Conservation (phyloP, 176 grass and related monocot species). For the Dendrocalamus sinicus region DNA sequence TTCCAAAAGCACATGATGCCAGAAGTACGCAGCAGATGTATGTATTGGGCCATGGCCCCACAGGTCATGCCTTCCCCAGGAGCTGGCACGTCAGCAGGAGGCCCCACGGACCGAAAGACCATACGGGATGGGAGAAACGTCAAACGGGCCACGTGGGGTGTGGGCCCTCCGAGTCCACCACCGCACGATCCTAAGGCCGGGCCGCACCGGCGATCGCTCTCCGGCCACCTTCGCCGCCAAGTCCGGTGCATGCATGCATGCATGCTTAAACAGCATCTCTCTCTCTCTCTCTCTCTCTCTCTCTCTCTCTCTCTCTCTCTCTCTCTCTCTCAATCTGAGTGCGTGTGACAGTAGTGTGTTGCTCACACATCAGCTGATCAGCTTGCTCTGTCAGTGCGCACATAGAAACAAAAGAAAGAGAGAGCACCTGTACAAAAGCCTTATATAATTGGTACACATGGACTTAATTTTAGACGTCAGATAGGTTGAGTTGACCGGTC, state of each 20-base stretch:
- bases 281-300: neutral
- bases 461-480: neutral
- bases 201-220: slow-evolving; percentile 58
- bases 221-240: slow-evolving; percentile 23
- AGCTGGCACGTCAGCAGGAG: slow-evolving; percentile 26
- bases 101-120: slow-evolving; percentile 38
- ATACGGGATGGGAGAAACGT: neutral
- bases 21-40: neutral
- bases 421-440: slow-evolving; percentile 31
- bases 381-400: slow-evolving; percentile 21
- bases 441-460: slow-evolving; percentile 47
- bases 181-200: slow-evolving; percentile 43
- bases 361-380: slow-evolving; percentile 42
- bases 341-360: slow-evolving; percentile 7
- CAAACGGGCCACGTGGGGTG: slow-evolving; percentile 41
- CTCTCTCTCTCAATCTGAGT: neutral
- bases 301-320: neutral
- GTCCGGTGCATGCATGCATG: slow-evolving; percentile 16
- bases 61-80: neutral
- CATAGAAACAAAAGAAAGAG: neutral
- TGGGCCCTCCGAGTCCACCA: slow-evolving; percentile 38
- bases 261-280: neutral
- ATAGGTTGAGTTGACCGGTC: no score
- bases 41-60: slow-evolving; percentile 27
- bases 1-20: slow-evolving; percentile 2